Evolutionary conservation across 2,329 filamentous ascomycete species (phyloP), one percentile per base, ranked within the genome.

Genomic region (Endocalyx cinctus): DNA sequence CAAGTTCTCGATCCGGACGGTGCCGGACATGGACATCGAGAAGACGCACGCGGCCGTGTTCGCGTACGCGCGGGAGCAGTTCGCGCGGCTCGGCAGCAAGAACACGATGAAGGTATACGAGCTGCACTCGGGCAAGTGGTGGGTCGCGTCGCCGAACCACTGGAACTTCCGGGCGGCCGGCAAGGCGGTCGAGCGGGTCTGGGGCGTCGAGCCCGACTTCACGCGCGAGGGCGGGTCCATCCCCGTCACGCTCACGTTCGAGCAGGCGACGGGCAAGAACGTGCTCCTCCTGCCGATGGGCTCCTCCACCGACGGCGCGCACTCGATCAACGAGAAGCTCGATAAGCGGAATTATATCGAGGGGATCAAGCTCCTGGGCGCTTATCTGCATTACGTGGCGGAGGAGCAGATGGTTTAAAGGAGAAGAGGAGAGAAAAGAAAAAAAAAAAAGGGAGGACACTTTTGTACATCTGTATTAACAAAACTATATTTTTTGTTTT

Each of bases 301-400:
- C 28, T 94, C 86, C 70, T 94, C 86, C 27, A 98, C 90, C 2
- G 92, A 97, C 60, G 89, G 86, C 26, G 92, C 92, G 6, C 92
- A 98, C 67, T 95, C 87, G 20, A 94, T 96, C 65, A 98, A 98
- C 62, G 92, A 97, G 77, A 96, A 95, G 75, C 72, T 98, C 37
- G 92, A 98, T 63, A 88, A 85, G 75, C 79, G 77, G 57, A 98
- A 98, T 67, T 98, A 98, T 62, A 94, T 98, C 54, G 88, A 98
- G 70, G 92, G 92, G 30, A 96, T 86, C 52, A 98, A 98, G 77
- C 67, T 98, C 43, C 66, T 98, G 37, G 92, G 92, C 29, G 86
- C 90, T 4, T 98, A 98, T 60, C 67, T 98, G 57, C 90, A 97
- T 67, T 96, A 96, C 51, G 88, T 95, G 46, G 88, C 89, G 2